Evolutionary conservation across 306 rosid species (phyloP).

Genomic region (Prunus dulcis): DNA sequence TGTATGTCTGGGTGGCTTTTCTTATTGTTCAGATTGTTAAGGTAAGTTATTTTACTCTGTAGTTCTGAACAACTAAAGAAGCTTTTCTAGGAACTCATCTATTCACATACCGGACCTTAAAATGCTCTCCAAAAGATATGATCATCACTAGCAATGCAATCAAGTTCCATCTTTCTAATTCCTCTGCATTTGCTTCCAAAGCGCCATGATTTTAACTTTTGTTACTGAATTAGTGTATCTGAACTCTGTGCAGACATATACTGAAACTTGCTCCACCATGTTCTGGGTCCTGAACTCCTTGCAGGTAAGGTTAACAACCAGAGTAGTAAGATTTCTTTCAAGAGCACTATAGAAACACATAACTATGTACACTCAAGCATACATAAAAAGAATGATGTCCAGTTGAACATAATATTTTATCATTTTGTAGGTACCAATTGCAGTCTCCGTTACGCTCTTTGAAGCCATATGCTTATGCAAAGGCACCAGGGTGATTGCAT

Average conservation of each 20-base stretch:
- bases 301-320: slow-evolving; percentile 48
- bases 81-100: background rate
- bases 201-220: background rate
- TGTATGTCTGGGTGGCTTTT: slow-evolving; percentile 78
- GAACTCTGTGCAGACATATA: slow-evolving; percentile 56
- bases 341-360: no score
- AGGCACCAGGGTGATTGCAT: slow-evolving; percentile 70
- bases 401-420: slow-evolving; percentile 12
- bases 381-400: background rate
- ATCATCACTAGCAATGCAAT: background rate
- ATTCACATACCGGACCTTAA: slow-evolving; percentile 5
- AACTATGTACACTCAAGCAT: no score
- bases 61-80: background rate
- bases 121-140: background rate
- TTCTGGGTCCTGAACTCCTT: slow-evolving; percentile 71
- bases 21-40: slow-evolving; percentile 73
- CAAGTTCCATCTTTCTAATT: slow-evolving; percentile 1
- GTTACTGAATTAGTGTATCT: slow-evolving; percentile 13
- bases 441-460: slow-evolving; percentile 59
- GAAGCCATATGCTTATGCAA: slow-evolving; percentile 65
- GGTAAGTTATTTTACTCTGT: slow-evolving; percentile 35
- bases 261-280: slow-evolving; percentile 58
- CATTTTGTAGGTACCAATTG: slow-evolving; percentile 54
- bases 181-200: background rate
- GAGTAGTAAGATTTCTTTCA: background rate